Evolutionary conservation across 495 filamentous ascomycete species (phyloP).

Genomic region (Lophiotrema nucula): DNA sequence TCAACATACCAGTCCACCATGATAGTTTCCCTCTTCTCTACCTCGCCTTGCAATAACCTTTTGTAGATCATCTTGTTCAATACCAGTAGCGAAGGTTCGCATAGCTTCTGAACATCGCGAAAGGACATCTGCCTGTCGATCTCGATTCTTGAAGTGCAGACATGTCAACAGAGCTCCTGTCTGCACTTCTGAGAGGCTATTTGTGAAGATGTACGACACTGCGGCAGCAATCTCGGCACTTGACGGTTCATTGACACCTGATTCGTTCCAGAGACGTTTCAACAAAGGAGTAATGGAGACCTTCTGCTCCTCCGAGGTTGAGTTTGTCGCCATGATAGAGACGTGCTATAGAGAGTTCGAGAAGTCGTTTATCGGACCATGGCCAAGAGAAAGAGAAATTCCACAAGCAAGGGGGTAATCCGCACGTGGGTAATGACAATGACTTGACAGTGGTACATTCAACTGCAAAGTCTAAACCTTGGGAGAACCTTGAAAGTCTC

Average conservation of each 20-base stretch:
- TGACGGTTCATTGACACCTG: constrained; percentile 53
- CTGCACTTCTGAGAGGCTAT: constrained; percentile 78
- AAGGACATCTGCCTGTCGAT: constrained; percentile 76
- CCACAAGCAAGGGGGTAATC: too few species aligned
- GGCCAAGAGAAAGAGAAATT: background rate
- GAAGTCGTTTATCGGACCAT: background rate
- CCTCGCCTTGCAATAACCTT: constrained; percentile 57
- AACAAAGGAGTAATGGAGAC: constrained; percentile 80
- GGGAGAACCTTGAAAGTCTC: too few species aligned
- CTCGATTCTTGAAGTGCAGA: constrained; percentile 80
- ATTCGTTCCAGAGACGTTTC: constrained; percentile 69
- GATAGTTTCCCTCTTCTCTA: constrained; percentile 65
- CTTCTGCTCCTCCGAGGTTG: constrained; percentile 17
- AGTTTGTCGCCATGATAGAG: too few species aligned
- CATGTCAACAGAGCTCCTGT: constrained; percentile 80
- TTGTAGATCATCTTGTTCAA: constrained; percentile 59
- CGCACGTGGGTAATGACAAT: too few species aligned
- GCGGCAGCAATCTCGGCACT: constrained; percentile 83
- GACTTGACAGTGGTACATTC: too few species aligned
- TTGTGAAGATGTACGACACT: constrained; percentile 83
- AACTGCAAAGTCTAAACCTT: too few species aligned
- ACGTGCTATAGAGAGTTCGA: too few species aligned
- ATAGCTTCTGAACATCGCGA: constrained; percentile 69
- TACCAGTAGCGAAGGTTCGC: constrained; percentile 64
- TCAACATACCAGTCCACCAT: constrained; percentile 39